A percentile compares a stretch with the other conserved stretches of the same genome.
These are phyloP conservation scores for Chaetoceros tenuissimus DNA, from an alignment of 108 stramenopile species.

Conservation along the genomic window DNA sequence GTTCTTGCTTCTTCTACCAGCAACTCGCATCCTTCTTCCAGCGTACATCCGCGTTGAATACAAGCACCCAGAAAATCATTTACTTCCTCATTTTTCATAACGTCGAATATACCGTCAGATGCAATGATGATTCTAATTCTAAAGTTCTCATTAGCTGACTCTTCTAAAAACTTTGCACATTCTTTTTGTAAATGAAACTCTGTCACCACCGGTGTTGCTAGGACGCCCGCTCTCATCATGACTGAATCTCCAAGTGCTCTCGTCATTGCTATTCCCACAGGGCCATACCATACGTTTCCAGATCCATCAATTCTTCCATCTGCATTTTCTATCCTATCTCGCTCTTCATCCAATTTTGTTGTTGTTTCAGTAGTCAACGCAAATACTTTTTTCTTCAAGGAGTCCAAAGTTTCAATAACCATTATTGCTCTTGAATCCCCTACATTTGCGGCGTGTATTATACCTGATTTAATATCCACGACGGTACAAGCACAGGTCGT, in stretches of 20 bases:
- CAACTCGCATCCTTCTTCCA: background rate
- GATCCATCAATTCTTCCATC: constrained; percentile 13
- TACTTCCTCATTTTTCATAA: constrained; percentile 92
- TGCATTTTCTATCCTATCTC: constrained; percentile 10
- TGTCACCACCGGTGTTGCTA: constrained; percentile 16
- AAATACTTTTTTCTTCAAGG: constrained; percentile 1
- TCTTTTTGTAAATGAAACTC: background rate
- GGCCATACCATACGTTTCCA: constrained; percentile 33
- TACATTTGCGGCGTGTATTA: constrained; percentile 10
- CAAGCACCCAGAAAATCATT: constrained; percentile 80
- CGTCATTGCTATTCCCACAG: constrained; percentile 30
- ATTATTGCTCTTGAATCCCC: constrained; percentile 19
- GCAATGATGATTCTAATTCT: constrained; percentile 33
- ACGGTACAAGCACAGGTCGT: constrained; percentile 15
- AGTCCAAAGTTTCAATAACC: background rate
- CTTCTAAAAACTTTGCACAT: background rate
- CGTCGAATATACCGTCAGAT: constrained; percentile 95
- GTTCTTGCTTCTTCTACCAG: background rate
- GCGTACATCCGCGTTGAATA: background rate
- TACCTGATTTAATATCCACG: background rate
- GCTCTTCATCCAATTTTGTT: constrained; percentile 4
- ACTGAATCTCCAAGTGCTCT: constrained; percentile 18
- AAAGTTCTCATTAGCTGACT: background rate
- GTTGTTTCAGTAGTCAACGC: constrained; percentile 11
- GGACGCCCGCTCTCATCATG: constrained; percentile 21